Evolutionary conservation across 768 basidiomycete genomes (phyloP).

Genomic region (Exidia glandulosa): DNA sequence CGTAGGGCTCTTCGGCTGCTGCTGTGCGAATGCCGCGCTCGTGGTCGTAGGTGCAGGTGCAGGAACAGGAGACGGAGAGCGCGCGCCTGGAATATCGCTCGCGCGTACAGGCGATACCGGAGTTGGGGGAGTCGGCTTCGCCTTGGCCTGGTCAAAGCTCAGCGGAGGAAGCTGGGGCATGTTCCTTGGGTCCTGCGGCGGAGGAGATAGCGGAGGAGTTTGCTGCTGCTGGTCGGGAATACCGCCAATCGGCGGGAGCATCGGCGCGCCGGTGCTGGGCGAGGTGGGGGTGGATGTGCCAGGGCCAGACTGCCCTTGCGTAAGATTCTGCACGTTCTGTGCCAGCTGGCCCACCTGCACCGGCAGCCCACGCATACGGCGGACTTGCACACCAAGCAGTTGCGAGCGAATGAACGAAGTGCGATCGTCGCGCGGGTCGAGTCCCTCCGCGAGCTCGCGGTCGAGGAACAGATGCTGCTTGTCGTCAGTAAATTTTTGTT

Average conservation of each 20-base stretch:
- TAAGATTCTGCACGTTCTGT: too few relatives aligned
- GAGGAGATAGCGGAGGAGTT: too few relatives aligned
- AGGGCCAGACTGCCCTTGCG: neutral
- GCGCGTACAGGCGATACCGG: neutral
- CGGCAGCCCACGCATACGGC: constrained; percentile 42
- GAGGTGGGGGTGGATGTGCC: constrained; percentile 5
- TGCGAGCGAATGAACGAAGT: constrained; percentile 57
- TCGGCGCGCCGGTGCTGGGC: constrained; percentile 4
- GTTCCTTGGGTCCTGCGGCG: constrained; percentile 1
- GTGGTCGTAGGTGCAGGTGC: constrained; percentile 3
- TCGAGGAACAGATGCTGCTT: constrained; percentile 75
- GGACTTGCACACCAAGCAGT: constrained; percentile 47
- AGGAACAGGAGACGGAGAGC: constrained; percentile 10
- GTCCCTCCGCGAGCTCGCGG: constrained; percentile 64
- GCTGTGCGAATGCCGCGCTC: neutral
- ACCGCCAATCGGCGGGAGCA: neutral
- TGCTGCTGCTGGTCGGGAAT: neutral
- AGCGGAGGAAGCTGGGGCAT: constrained; percentile 52
- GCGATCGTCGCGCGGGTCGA: constrained; percentile 69
- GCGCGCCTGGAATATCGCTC: neutral
- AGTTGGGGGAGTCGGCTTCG: constrained; percentile 5
- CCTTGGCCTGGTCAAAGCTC: constrained; percentile 26
- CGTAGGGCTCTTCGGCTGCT: neutral
- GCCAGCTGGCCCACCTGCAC: constrained; percentile 1
- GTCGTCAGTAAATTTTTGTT: constrained; percentile 8